These are phyloP conservation scores for Candida koratica DNA, from an alignment of 805 yeast genomes.

Conservation along the genomic window DNA sequence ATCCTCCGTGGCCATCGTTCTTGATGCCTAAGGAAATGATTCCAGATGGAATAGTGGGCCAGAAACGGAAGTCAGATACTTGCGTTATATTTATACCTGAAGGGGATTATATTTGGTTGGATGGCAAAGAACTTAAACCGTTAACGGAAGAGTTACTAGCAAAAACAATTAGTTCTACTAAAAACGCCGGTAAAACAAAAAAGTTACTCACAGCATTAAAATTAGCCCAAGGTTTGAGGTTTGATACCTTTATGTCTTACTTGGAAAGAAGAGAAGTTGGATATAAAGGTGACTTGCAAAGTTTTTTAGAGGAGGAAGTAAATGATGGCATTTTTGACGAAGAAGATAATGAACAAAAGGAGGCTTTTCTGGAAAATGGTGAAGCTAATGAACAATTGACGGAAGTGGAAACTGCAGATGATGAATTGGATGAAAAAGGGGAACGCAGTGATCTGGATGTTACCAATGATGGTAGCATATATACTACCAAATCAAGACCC, in stretches of 20 bases:
- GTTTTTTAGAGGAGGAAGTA: conserved; percentile 18
- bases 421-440: conserved; percentile 10
- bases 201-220: conserved; percentile 21
- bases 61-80: conserved; percentile 31
- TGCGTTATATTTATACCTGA: conserved; percentile 46
- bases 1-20: conserved; percentile 49
- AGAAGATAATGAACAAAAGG: conserved; percentile 19
- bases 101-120: conserved; percentile 45
- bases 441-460: conserved; percentile 12
- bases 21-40: conserved; percentile 39
- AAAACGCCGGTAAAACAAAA: conserved; percentile 17
- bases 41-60: conserved; percentile 33
- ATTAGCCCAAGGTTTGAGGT: conserved; percentile 33
- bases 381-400: conserved; percentile 17
- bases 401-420: conserved; percentile 18
- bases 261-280: conserved; percentile 19
- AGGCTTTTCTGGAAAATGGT: too few species aligned
- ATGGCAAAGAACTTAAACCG: conserved; percentile 33
- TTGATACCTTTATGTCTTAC: conserved; percentile 34
- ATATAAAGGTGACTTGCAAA: conserved; percentile 21
- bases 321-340: conserved; percentile 15
- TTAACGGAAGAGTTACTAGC: conserved; percentile 29
- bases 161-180: conserved; percentile 19
- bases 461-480: conserved; percentile 7
- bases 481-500: conserved; percentile 4